phyloP scores from a whole-genome alignment of 1,139 yeast genomes.

The Candida dubliniensis region DNA sequence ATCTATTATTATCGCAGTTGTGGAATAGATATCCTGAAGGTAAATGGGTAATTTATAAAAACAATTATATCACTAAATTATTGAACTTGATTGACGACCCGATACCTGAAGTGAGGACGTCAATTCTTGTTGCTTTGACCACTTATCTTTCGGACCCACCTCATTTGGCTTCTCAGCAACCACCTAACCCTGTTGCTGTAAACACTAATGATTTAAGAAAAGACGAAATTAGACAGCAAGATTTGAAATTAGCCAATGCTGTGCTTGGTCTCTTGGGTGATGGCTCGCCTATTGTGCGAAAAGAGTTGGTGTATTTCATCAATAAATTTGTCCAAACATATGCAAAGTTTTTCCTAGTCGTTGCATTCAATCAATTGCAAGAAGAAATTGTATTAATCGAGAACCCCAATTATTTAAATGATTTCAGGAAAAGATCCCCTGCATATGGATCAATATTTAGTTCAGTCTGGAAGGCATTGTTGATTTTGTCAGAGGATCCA shows the following conservation, averaged over 20 bases:
- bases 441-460: constrained; percentile 87
- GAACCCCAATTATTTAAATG: constrained; percentile 57
- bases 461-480: constrained; percentile 82
- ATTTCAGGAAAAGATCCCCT: constrained; percentile 61
- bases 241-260: constrained; percentile 50
- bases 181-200: constrained; percentile 15
- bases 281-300: constrained; percentile 86
- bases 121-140: constrained; percentile 73
- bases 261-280: constrained; percentile 62
- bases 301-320: constrained; percentile 77
- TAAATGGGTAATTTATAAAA: constrained; percentile 67
- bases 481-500: constrained; percentile 86
- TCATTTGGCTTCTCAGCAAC: constrained; percentile 20
- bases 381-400: constrained; percentile 75
- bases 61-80: constrained; percentile 60
- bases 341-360: constrained; percentile 73
- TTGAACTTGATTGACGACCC: constrained; percentile 73
- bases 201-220: constrained; percentile 24
- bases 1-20: constrained; percentile 72
- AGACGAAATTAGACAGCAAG: constrained; percentile 56
- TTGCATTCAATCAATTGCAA: constrained; percentile 83
- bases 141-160: constrained; percentile 40
- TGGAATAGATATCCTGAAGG: constrained; percentile 77
- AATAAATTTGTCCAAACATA: constrained; percentile 74
- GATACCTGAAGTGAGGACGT: constrained; percentile 91